A percentile compares a stretch with the other conserved stretches of the same genome.
These are phyloP conservation scores for Omphalotus olearius DNA, from an alignment of 1,284 basidiomycete species.

Conservation along the genomic window DNA sequence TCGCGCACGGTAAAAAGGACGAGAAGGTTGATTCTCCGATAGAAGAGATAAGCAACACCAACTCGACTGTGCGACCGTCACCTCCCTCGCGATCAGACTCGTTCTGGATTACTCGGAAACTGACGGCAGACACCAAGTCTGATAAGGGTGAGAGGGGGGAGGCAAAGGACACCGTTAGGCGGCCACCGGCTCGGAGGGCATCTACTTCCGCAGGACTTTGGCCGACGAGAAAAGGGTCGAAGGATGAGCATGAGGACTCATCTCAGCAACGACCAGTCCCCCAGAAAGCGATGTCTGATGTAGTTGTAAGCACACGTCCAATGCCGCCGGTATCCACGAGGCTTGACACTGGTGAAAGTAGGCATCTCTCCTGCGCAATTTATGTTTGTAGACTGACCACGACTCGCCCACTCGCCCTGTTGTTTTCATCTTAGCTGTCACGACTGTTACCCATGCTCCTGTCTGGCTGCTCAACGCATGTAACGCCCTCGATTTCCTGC, in stretches of 20 bases:
- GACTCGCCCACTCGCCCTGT: conserved; percentile 4
- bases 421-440: conserved; percentile 30
- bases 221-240: conserved; percentile 7
- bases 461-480: conserved; percentile 73
- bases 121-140: conserved; percentile 4
- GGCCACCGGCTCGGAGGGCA: neutral
- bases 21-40: conserved; percentile 10
- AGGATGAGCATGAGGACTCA: conserved; percentile 6
- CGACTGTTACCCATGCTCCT: conserved; percentile 57
- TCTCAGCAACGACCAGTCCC: conserved; percentile 9
- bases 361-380: neutral
- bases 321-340: conserved; percentile 3
- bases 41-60: conserved; percentile 10
- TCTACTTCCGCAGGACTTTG: neutral
- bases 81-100: conserved; percentile 1
- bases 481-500: conserved; percentile 67
- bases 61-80: conserved; percentile 5
- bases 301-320: neutral
- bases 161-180: neutral
- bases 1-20: conserved; percentile 38
- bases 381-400: too few relatives aligned
- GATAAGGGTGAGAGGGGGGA: neutral
- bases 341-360: neutral
- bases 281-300: conserved; percentile 16
- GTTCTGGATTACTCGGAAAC: conserved; percentile 11